A percentile compares a stretch with the other conserved stretches of the same genome.
phyloP scores from a whole-genome alignment of 768 basidiomycete species.

The Gloeopeniophorella convolvens region DNA sequence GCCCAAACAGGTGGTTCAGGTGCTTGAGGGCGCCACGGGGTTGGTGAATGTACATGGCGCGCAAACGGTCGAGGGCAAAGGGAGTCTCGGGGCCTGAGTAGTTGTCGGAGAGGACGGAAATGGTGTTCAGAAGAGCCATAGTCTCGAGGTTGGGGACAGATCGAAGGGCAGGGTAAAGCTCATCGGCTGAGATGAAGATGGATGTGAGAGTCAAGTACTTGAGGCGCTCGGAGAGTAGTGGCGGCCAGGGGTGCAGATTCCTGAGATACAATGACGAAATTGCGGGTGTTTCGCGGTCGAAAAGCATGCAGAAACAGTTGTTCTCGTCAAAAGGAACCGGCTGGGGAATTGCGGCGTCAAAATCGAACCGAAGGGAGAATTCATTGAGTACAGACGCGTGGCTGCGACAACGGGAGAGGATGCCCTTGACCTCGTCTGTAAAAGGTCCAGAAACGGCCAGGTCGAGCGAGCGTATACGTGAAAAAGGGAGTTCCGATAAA shows the following conservation, averaged over 20 bases:
- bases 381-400: conserved; percentile 14
- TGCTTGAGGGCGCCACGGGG: conserved; percentile 13
- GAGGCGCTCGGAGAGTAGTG: conserved; percentile 13
- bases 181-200: conserved; percentile 15
- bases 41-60: conserved; percentile 10
- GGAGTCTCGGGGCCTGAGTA: conserved; percentile 9
- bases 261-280: conserved; percentile 12
- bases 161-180: conserved; percentile 13
- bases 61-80: conserved; percentile 11
- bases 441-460: background rate
- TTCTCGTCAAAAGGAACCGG: conserved; percentile 9
- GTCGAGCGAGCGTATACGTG: conserved; percentile 6
- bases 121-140: conserved; percentile 13
- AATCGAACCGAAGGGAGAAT: conserved; percentile 17
- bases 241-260: conserved; percentile 14
- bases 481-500: conserved; percentile 5
- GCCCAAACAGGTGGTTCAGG: conserved; percentile 7
- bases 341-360: conserved; percentile 13
- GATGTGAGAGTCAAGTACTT: conserved; percentile 10
- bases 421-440: conserved; percentile 17
- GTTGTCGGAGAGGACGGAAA: conserved; percentile 11
- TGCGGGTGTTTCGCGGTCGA: conserved; percentile 1
- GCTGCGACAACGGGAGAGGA: conserved; percentile 16
- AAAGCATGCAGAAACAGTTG: conserved; percentile 14
- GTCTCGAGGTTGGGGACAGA: conserved; percentile 13